Conservation (phyloP, 106 monocot genomes). For the Allium fistulosum region DNA sequence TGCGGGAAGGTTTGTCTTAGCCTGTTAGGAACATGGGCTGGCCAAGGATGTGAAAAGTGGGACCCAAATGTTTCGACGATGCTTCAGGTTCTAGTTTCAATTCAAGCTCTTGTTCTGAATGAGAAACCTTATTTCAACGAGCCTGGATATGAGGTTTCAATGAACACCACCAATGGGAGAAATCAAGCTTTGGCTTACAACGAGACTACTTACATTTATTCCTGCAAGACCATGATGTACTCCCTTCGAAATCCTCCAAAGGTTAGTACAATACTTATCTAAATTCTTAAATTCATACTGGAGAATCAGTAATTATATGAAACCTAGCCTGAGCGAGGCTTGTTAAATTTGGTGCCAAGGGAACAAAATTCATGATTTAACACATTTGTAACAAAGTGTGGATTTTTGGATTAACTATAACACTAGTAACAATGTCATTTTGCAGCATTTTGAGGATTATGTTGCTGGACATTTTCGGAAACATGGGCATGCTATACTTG, state of each 20-base stretch:
- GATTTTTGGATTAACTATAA: too few relatives aligned
- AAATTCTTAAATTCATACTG: too few relatives aligned
- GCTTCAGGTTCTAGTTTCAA: conserved; percentile 53
- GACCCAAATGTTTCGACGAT: conserved; percentile 35
- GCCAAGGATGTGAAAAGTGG: conserved; percentile 38
- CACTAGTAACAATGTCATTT: too few relatives aligned
- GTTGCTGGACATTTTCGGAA: conserved; percentile 41
- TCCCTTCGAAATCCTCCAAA: conserved; percentile 22
- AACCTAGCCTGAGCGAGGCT: too few relatives aligned
- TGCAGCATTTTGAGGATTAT: conserved; percentile 53
- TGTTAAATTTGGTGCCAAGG: too few relatives aligned
- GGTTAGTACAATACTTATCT: conserved; percentile 11
- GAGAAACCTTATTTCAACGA: conserved; percentile 57
- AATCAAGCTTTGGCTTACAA: conserved; percentile 20
- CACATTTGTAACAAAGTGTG: too few relatives aligned
- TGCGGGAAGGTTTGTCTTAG: conserved; percentile 52
- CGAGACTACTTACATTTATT: conserved; percentile 17
- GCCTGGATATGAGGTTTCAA: conserved; percentile 10
- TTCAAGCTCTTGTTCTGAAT: conserved; percentile 55
- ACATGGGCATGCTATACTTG: conserved; percentile 26
- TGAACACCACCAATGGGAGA: conserved; percentile 12
- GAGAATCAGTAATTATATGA: too few relatives aligned
- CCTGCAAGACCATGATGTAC: conserved; percentile 39
- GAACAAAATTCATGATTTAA: too few relatives aligned
- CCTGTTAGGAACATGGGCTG: conserved; percentile 44